Evolutionary conservation across 2,329 filamentous ascomycete genomes (phyloP).

Genomic region (Ophiostoma quercus): DNA sequence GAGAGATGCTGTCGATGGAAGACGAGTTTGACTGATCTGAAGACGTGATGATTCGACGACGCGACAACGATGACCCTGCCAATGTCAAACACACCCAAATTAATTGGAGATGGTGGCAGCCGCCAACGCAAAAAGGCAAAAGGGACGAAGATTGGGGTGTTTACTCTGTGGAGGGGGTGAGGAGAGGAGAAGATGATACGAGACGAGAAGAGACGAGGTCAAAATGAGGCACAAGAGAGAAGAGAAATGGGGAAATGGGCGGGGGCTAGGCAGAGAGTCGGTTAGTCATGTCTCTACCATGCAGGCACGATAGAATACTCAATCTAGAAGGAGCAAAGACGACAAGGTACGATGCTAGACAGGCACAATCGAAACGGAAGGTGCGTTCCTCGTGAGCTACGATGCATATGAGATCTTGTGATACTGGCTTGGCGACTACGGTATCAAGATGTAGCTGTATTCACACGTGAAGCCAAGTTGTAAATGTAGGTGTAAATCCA

Average conservation of each 20-base stretch:
- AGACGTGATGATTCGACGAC: not conserved
- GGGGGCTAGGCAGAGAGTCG: not conserved
- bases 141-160: not conserved
- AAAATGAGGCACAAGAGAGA: conserved; percentile 6
- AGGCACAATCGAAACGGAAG: not conserved
- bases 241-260: not conserved
- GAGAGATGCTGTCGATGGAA: not conserved
- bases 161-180: not conserved
- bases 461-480: too few species aligned
- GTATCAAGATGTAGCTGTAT: too few species aligned
- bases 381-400: conserved; percentile 1
- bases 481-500: too few species aligned
- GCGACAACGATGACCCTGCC: not conserved
- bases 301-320: not conserved
- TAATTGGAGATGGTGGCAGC: not conserved
- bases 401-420: not conserved
- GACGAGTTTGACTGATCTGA: not conserved
- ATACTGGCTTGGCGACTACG: not conserved
- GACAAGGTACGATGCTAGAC: not conserved
- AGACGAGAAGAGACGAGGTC: not conserved
- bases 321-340: not conserved
- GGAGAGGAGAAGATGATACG: not conserved
- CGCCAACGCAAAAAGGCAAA: not conserved
- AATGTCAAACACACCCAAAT: not conserved
- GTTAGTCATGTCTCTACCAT: not conserved